phyloP scores from a whole-genome alignment of 371 early-diverging fungal species.

The Mucor lusitanicus region DNA sequence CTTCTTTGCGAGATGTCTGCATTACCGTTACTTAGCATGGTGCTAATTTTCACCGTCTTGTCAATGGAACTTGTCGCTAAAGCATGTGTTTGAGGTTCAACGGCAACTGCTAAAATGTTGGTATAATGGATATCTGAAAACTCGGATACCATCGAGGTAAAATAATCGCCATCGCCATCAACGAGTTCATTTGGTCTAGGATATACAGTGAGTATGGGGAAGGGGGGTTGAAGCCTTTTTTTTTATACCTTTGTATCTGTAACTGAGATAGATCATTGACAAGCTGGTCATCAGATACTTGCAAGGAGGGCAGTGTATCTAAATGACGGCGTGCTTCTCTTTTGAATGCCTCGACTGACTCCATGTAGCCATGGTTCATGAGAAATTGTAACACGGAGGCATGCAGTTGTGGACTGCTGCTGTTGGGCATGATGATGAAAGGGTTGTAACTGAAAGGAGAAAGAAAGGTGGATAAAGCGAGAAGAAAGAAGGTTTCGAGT shows the following conservation, averaged over 20 bases:
- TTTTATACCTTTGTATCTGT: constrained; percentile 34
- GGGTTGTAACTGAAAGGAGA: background rate
- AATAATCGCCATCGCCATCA: constrained; percentile 37
- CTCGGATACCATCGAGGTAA: constrained; percentile 17
- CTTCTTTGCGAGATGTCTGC: constrained; percentile 29
- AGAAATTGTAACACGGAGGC: constrained; percentile 42
- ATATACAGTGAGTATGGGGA: too few species aligned
- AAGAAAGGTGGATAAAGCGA: background rate
- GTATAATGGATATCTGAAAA: constrained; percentile 44
- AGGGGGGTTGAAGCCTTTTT: background rate
- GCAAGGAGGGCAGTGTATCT: constrained; percentile 19
- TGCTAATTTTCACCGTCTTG: constrained; percentile 61
- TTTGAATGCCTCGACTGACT: constrained; percentile 46
- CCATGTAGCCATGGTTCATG: constrained; percentile 43
- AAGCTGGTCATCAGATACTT: constrained; percentile 13
- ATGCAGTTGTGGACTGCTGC: constrained; percentile 12
- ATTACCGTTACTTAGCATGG: constrained; percentile 31
- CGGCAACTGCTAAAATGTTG: constrained; percentile 56
- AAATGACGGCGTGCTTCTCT: constrained; percentile 48
- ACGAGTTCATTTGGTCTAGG: constrained; percentile 18
- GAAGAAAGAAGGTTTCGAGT: background rate
- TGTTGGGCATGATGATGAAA: background rate
- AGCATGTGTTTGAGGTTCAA: constrained; percentile 36
- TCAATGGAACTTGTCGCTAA: constrained; percentile 67
- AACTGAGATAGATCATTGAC: constrained; percentile 32